Conservation (phyloP, 306 rosid genomes). For the Acacia acuminata region DNA sequence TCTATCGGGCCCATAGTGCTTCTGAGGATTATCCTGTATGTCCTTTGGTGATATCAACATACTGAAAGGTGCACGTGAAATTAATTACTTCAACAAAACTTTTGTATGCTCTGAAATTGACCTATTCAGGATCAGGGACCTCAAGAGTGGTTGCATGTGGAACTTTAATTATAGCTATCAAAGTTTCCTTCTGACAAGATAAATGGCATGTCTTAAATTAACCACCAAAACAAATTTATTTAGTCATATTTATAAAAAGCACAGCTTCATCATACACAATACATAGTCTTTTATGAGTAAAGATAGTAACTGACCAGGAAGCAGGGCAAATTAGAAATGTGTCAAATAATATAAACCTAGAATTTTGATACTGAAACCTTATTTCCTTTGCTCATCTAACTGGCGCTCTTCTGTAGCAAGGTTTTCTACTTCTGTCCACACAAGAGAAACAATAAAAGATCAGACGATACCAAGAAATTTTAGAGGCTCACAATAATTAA, state of each 20-base stretch:
- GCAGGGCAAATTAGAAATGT: conserved; percentile 63
- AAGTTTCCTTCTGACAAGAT: conserved; percentile 77
- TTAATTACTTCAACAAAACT: background rate
- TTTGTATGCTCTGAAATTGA: conserved; percentile 38
- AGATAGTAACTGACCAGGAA: conserved; percentile 65
- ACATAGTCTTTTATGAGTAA: background rate
- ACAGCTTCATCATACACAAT: background rate
- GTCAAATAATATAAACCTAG: conserved; percentile 26
- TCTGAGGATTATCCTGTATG: conserved; percentile 87
- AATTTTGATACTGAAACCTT: conserved; percentile 52
- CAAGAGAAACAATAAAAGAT: conserved; percentile 21
- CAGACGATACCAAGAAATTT: conserved; percentile 20
- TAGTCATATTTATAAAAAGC: conserved; percentile 24
- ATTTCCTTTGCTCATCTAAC: conserved; percentile 81
- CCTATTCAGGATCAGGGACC: conserved; percentile 99
- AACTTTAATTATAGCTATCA: conserved; percentile 85
- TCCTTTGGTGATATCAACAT: conserved; percentile 93
- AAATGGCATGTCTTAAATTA: conserved; percentile 12
- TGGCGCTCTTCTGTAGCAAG: conserved; percentile 67
- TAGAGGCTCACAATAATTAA: conserved; percentile 1
- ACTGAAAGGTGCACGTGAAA: conserved; percentile 43
- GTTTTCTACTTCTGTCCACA: conserved; percentile 86
- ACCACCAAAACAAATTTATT: conserved; percentile 17
- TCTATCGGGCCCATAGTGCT: conserved; percentile 98
- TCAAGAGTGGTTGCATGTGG: conserved; percentile 96